Conservation (phyloP, 306 rosid species). For the Betula pendula region DNA sequence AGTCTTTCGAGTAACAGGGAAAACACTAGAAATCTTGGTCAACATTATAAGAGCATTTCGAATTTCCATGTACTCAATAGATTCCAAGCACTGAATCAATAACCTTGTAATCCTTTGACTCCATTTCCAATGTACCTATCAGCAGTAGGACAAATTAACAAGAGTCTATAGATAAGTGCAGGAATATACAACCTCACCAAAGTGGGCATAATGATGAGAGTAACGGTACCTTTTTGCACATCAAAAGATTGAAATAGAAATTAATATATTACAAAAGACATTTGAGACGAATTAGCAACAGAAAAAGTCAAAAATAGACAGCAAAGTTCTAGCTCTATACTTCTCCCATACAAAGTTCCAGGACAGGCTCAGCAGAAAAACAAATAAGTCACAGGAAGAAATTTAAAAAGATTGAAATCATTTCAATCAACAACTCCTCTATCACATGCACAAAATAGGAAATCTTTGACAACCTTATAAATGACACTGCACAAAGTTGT, state of each 20-base stretch:
- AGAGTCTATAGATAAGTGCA: background rate
- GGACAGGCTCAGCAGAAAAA: background rate
- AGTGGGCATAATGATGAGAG: background rate
- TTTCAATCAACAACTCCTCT: background rate
- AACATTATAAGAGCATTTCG: slow-evolving; percentile 91
- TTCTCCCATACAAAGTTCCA: background rate
- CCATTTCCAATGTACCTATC: slow-evolving; percentile 99
- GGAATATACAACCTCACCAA: background rate
- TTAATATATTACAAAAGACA: background rate
- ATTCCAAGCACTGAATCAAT: slow-evolving; percentile 91
- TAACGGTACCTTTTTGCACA: background rate
- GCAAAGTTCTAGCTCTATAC: background rate
- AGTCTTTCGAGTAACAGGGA: slow-evolving; percentile 94
- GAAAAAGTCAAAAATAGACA: background rate
- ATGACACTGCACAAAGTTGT: background rate
- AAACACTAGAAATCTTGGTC: slow-evolving; percentile 88
- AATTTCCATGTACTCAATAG: slow-evolving; percentile 96
- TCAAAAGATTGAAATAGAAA: background rate
- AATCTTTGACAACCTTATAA: background rate
- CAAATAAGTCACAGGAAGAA: background rate
- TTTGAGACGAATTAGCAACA: background rate
- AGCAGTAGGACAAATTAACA: slow-evolving; percentile 22
- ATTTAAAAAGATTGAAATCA: background rate
- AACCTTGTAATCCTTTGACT: slow-evolving; percentile 91
- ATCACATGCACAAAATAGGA: background rate